Percentiles rank a stretch among this genome's conserved stretches.
phyloP scores from a whole-genome alignment of 129 eudicot species.

The Scalesia atractyloides region DNA sequence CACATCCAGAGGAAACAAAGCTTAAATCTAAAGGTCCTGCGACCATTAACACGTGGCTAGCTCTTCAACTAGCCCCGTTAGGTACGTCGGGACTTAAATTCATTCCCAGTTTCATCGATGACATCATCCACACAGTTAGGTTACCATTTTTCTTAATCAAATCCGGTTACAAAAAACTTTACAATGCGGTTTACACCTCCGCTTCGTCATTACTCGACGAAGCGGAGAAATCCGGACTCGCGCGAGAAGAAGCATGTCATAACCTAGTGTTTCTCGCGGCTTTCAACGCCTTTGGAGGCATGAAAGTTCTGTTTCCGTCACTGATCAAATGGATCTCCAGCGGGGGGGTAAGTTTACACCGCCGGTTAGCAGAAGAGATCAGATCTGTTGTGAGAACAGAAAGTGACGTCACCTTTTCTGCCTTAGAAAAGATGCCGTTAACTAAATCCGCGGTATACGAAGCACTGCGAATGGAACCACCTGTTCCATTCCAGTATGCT shows the following conservation, averaged over 20 bases:
- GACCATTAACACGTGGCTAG: slow-evolving; percentile 41
- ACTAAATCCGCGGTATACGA: slow-evolving; percentile 61
- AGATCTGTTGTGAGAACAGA: slow-evolving; percentile 49
- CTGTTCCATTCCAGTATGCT: slow-evolving; percentile 68
- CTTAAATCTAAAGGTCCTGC: slow-evolving; percentile 45
- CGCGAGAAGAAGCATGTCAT: slow-evolving; percentile 73
- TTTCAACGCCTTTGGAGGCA: slow-evolving; percentile 73
- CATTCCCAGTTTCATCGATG: slow-evolving; percentile 50
- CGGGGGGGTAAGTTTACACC: slow-evolving; percentile 50
- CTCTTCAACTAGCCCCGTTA: slow-evolving; percentile 53
- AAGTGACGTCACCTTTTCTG: slow-evolving; percentile 43
- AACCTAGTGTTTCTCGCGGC: slow-evolving; percentile 55
- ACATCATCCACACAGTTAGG: slow-evolving; percentile 48
- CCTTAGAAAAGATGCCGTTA: slow-evolving; percentile 49
- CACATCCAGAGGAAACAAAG: slow-evolving; percentile 37
- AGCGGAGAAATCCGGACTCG: slow-evolving; percentile 44
- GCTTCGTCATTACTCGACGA: slow-evolving; percentile 40
- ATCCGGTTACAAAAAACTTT: slow-evolving; percentile 50
- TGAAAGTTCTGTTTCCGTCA: slow-evolving; percentile 56
- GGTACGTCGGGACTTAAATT: slow-evolving; percentile 43
- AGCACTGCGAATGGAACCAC: slow-evolving; percentile 57
- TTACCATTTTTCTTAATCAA: slow-evolving; percentile 47
- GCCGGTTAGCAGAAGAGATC: slow-evolving; percentile 50
- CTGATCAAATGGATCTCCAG: slow-evolving; percentile 57
- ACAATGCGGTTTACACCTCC: slow-evolving; percentile 36